phyloP scores from a whole-genome alignment of 2,329 filamentous ascomycete genomes.

The Aspergillus sp. region DNA sequence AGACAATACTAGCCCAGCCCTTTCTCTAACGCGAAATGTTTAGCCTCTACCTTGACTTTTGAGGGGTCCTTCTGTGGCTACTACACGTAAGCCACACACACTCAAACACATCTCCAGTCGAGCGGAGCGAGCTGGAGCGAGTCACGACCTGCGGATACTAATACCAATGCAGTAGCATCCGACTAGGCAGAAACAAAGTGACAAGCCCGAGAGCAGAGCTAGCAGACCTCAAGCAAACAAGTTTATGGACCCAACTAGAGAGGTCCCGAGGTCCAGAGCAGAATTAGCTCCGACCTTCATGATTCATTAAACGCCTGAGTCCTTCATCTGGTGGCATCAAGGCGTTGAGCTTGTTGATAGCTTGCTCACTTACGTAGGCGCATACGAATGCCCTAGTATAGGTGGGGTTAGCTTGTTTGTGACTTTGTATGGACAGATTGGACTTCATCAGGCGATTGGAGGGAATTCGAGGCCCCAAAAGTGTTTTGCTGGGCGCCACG shows the following conservation, averaged over 20 bases:
- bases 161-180: background rate
- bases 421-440: too few relatives aligned
- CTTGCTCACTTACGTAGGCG: constrained; percentile 21
- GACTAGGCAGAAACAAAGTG: background rate
- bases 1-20: too few relatives aligned
- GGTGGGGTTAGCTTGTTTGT: constrained; percentile 4
- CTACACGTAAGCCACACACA: constrained; percentile 9
- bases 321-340: constrained; percentile 1
- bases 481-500: background rate
- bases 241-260: too few relatives aligned
- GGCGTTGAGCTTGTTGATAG: constrained; percentile 1
- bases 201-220: background rate
- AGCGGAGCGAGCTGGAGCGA: background rate
- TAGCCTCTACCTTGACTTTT: background rate
- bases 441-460: background rate
- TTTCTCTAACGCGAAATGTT: background rate
- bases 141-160: background rate
- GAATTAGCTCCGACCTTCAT: too few relatives aligned
- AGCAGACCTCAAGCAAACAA: background rate
- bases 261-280: too few relatives aligned
- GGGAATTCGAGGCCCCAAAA: background rate
- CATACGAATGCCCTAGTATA: constrained; percentile 22
- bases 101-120: too few relatives aligned
- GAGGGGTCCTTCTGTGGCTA: background rate
- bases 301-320: too few relatives aligned